Evolutionary conservation across 148 eudicot species (phyloP), one percentile per base, ranked within the genome.

Genomic region (Heliosperma pusillum): DNA sequence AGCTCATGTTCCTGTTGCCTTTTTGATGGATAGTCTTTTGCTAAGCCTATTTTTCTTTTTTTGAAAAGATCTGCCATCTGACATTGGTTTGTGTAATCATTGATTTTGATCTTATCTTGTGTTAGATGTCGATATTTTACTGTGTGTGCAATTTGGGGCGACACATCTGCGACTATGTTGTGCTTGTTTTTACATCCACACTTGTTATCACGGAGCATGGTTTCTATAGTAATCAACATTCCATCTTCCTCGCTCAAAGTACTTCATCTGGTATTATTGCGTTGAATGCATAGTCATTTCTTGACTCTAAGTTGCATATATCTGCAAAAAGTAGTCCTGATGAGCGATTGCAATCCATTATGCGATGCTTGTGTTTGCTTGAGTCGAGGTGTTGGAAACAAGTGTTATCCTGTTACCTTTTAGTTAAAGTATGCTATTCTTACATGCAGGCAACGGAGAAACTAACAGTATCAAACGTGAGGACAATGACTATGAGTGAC

Each of bases 401-500:
- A 12, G 36, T 62, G 45, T 53, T 29, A 57, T 36, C 47, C 40
- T 59, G 50, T 62, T 66, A 9, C 26, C 68, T 11, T 57, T 21
- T 47, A 68, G 59, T 15, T 29, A 13, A 19, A 44, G 15, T n/a
- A 61, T 81, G 77, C 16, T 77, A 60, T 42, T 67, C 25, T 77
- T 59, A 11, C 76, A 82, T 72, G 10, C 89, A 94, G 98, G 95
- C 76, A 69, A 72, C 83, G 10, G 85, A 86, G 79, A 81, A 79
- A 24, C 69, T 90, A 55, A 88, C 93, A 52, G 89, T 88, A 58
- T 83, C 96, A 75, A 85, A 88, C 74, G 81, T 74, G 74, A 87
- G 84, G 84, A 86, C 85, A 65, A 72, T 90, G 81, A 87, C 87
- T 79, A 83, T 95, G 99, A 88, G 89, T 74, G 91, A 88, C 70